These are phyloP conservation scores for Sinapis alba DNA, from an alignment of 441 rosid genomes.

Conservation along the genomic window DNA sequence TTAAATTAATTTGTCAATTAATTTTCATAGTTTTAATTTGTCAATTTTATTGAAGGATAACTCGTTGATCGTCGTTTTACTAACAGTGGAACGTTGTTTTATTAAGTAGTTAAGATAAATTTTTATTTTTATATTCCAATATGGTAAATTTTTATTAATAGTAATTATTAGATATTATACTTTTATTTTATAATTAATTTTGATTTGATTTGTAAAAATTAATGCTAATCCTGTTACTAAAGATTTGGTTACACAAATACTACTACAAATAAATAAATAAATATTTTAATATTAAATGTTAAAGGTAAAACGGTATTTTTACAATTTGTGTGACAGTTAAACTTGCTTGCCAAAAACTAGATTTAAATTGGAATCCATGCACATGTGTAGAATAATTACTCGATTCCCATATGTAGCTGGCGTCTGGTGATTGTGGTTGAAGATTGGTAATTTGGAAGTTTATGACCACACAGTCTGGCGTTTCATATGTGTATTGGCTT, in stretches of 20 bases:
- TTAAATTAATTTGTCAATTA: too few relatives aligned
- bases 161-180: too few relatives aligned
- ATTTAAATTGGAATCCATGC: not conserved
- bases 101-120: not conserved
- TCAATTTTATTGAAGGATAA: not conserved
- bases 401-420: constrained; percentile 4
- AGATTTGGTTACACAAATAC: too few relatives aligned
- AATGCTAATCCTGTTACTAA: too few relatives aligned
- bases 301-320: not conserved
- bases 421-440: not conserved
- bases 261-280: too few relatives aligned
- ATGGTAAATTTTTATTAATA: too few relatives aligned
- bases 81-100: not conserved
- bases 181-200: too few relatives aligned
- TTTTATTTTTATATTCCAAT: not conserved
- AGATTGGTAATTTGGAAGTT: constrained; percentile 10
- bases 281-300: too few relatives aligned
- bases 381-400: constrained; percentile 12
- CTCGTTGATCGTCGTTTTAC: not conserved
- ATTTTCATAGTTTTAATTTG: too few relatives aligned
- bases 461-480: constrained; percentile 10
- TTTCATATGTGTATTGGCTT: not conserved
- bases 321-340: not conserved
- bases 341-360: not conserved
- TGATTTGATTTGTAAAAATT: too few relatives aligned